Base-by-base conservation (phyloP, 768 basidiomycete genomes). In the Thelephora ganbajun region DNA sequence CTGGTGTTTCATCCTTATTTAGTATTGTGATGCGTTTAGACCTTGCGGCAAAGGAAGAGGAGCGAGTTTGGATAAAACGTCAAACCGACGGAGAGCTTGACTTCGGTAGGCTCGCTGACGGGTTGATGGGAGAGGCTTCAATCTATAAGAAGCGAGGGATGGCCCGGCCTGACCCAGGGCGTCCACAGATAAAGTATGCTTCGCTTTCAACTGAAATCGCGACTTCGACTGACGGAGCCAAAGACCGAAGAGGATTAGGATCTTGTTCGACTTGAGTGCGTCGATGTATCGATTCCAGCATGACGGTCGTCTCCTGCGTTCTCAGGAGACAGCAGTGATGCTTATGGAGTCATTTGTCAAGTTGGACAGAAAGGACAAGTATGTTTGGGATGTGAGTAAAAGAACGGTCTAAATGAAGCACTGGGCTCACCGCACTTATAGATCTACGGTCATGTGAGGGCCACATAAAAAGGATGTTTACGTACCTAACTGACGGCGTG, bases 261-360 rank as follows among this genome's bases (percentile, higher is more conserved):
- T 83, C 54, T 64, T 83, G 26, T 83, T 83, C 52, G 80, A 83
- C 56, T 63, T 83, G 42, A 80, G 78, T 55, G 80, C 74, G 20
- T 83, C 80, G 0, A 83, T 83, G 80, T 81, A 80, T 57, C 79
- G 80, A 4, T 83, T 83, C 66, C 80, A 83, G 50, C 78, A 80
- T 47, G 80, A 83, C 57, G 79, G 78, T 5, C 74, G 80, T 2
- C 56, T 83, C 53, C 68, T 75, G 52, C 61, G 79, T 49, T 79
- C 75, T 56, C 65, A 77, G 63, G 79, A 83, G 59, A 80, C 80
- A 79, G 79, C 77, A n/a, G 77, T 75, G 7, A 83, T 81, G 80
- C 58, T 83, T 39, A 80, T 83, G 79, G 80, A 83, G 56, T 79
- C 77, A 2, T 80, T 83, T 54, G 71, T 76, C 42, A 70, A 72